Percentiles rank a stretch among this genome's conserved stretches.
These are phyloP conservation scores for Vaccinium macrocarpon DNA, from an alignment of 148 eudicot species.

Conservation along the genomic window DNA sequence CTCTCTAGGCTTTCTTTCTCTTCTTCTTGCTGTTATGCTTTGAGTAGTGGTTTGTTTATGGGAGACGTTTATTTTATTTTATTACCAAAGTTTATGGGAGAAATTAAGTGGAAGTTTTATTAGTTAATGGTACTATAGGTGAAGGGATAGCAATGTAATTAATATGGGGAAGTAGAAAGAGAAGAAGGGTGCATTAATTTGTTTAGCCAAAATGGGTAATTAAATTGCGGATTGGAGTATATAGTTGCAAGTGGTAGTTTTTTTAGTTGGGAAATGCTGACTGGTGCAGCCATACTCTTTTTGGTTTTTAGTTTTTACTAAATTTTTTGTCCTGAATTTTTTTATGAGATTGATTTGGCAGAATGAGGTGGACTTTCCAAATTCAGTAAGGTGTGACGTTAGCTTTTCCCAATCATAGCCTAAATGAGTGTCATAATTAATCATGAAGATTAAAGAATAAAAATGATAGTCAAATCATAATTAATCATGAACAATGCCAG, in stretches of 20 bases:
- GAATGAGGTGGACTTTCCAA: conserved; percentile 8
- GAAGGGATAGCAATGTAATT: neutral
- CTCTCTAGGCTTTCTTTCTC: neutral
- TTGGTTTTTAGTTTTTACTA: too few species aligned
- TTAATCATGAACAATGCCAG: neutral
- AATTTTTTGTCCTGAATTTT: neutral
- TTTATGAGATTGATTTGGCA: conserved; percentile 27
- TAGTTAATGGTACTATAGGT: neutral
- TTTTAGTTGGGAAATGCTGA: neutral
- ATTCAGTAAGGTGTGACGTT: conserved; percentile 21
- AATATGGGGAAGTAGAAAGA: conserved; percentile 13
- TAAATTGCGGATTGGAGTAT: conserved; percentile 16
- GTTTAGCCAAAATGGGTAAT: conserved; percentile 32
- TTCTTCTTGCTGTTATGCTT: neutral
- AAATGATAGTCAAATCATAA: too few species aligned
- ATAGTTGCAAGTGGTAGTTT: neutral
- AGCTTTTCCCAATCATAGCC: conserved; percentile 6
- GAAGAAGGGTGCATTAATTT: conserved; percentile 17
- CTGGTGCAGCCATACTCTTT: too few species aligned
- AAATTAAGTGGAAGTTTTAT: neutral
- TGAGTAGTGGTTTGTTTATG: conserved; percentile 1
- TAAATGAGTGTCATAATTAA: too few species aligned
- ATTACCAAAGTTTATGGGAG: neutral
- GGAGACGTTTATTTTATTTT: neutral
- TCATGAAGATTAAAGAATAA: too few species aligned